Evolutionary conservation across 2,329 filamentous ascomycete species (phyloP).

Genomic region (Xylaria sp.): DNA sequence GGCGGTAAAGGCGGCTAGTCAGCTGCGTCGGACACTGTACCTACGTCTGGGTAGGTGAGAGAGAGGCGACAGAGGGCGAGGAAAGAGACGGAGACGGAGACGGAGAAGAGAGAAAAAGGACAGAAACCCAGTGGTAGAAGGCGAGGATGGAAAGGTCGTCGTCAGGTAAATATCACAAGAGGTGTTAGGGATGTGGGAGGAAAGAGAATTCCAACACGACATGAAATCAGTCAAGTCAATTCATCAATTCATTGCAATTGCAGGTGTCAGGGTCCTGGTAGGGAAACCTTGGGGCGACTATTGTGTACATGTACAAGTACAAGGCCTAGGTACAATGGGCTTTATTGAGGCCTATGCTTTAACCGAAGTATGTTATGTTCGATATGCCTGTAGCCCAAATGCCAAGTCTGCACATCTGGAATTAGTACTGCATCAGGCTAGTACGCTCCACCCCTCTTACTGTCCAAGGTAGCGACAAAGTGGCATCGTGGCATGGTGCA

Average conservation of each 20-base stretch:
- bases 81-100: constrained; percentile 22
- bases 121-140: constrained; percentile 27
- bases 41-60: no score
- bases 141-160: constrained; percentile 29
- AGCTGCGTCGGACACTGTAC: constrained; percentile 15
- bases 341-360: constrained; percentile 4
- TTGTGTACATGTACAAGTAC: constrained; percentile 22
- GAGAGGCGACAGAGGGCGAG: no score
- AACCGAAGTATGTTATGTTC: neutral
- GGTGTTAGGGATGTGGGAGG: constrained; percentile 32
- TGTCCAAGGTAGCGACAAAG: neutral
- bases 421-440: constrained; percentile 24
- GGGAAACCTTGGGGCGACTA: no score
- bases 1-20: constrained; percentile 20
- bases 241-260: constrained; percentile 21
- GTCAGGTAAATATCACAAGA: constrained; percentile 25
- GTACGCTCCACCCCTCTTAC: neutral
- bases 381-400: constrained; percentile 13
- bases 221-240: constrained; percentile 33
- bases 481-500: neutral
- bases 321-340: constrained; percentile 1
- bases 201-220: constrained; percentile 32
- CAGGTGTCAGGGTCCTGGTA: constrained; percentile 24
- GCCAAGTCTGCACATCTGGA: constrained; percentile 7
- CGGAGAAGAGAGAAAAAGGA: constrained; percentile 21